These are phyloP conservation scores for Apostasia shenzhenica DNA, from an alignment of 106 monocot genomes.

Conservation along the genomic window DNA sequence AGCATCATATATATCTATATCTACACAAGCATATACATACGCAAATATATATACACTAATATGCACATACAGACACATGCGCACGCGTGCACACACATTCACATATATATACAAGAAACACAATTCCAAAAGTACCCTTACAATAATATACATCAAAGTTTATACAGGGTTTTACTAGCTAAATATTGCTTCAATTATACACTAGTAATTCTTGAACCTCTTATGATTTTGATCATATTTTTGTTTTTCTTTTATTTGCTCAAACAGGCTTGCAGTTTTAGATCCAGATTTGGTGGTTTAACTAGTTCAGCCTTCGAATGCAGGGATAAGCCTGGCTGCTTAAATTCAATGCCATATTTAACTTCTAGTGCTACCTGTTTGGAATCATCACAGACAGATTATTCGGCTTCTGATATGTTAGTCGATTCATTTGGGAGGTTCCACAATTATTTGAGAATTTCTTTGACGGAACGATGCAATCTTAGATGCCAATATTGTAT, in stretches of 20 bases:
- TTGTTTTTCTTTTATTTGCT: not conserved
- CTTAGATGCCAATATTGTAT: constrained; percentile 97
- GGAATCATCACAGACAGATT: constrained; percentile 22
- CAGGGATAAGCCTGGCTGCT: constrained; percentile 16
- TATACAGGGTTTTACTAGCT: too few species aligned
- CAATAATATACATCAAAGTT: too few species aligned
- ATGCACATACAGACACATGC: too few species aligned
- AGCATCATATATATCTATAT: too few species aligned
- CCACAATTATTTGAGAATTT: constrained; percentile 88
- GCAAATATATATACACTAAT: too few species aligned
- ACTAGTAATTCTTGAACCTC: too few species aligned
- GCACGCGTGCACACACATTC: too few species aligned
- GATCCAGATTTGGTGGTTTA: constrained; percentile 10
- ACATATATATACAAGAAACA: too few species aligned
- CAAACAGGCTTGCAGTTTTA: constrained; percentile 22
- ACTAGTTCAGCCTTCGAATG: constrained; percentile 5
- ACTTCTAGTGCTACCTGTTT: constrained; percentile 40
- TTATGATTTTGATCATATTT: not conserved
- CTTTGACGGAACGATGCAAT: constrained; percentile 94
- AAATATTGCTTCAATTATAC: too few species aligned
- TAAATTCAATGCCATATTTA: constrained; percentile 18
- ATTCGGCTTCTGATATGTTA: constrained; percentile 51
- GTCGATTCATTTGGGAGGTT: constrained; percentile 80
- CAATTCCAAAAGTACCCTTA: too few species aligned
- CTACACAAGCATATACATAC: too few species aligned